Conservation (phyloP, 2,329 filamentous ascomycete species). For the Fusarium sp. region DNA sequence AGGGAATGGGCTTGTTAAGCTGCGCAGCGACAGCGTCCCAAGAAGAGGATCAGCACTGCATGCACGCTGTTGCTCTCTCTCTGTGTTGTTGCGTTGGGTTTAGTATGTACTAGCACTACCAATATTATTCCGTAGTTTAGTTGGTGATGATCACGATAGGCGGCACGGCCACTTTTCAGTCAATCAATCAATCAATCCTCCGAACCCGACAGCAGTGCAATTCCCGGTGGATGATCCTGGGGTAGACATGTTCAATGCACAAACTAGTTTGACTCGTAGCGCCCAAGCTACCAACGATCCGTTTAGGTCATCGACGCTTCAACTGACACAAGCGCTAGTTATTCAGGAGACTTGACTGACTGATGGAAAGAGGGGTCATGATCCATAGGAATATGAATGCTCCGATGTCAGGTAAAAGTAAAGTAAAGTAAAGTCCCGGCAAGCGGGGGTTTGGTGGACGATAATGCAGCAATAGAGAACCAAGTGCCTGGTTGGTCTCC, state of each 20-base stretch:
- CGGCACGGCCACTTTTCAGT: slow-evolving; percentile 15
- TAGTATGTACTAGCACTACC: background rate
- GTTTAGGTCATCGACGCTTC: slow-evolving; percentile 26
- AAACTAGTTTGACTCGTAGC: slow-evolving; percentile 28
- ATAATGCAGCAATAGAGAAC: slow-evolving; percentile 5
- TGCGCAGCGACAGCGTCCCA: slow-evolving; percentile 14
- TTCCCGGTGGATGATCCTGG: slow-evolving; percentile 33
- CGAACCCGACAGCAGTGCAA: slow-evolving; percentile 12
- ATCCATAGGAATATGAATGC: background rate
- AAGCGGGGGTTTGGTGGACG: slow-evolving; percentile 5
- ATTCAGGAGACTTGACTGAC: slow-evolving; percentile 17
- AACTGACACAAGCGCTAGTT: slow-evolving; percentile 34
- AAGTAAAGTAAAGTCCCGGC: background rate
- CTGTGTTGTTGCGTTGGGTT: background rate
- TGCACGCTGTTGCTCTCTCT: slow-evolving; percentile 9
- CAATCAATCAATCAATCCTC: background rate
- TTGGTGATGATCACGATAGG: slow-evolving; percentile 37
- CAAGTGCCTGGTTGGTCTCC: slow-evolving; percentile 25
- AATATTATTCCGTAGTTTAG: background rate
- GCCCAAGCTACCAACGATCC: slow-evolving; percentile 9
- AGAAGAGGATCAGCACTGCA: slow-evolving; percentile 34
- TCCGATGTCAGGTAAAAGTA: background rate
- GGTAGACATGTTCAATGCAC: slow-evolving; percentile 31
- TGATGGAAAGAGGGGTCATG: slow-evolving; percentile 26
- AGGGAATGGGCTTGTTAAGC: slow-evolving; percentile 36